Base-by-base conservation (phyloP, 2,329 filamentous ascomycete species). In the Diaporthe ampelina region DNA sequence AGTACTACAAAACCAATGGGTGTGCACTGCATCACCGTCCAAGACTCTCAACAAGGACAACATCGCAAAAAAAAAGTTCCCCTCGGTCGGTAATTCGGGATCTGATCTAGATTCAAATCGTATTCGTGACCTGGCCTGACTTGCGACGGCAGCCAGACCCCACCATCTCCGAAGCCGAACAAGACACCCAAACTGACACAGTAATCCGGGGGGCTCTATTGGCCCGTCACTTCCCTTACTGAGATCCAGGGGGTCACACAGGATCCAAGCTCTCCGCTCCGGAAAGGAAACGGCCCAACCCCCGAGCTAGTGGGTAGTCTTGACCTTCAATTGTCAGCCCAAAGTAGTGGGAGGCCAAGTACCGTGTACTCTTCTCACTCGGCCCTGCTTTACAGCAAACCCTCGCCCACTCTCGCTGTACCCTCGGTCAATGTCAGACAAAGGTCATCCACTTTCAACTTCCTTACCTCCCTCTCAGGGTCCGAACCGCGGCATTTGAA, bases 351-450 rank as follows among this genome's bases (percentile, higher is more conserved):
- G 21, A 9, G 1, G 2, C 5, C 15, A 40, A 21, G 63, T 68
- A 40, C 63, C 32, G 1, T 26, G 1, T 40, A 68, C 63, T 50
- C 8, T 21, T n/a, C 21, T 52, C 8, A 19, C 24, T 40, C 24
- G 13, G 61, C 45, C 29, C 29, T 50, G 15, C 29, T 19, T 29
- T 3, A 32, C 58, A 21, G 26, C 6, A 17, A 43, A 43, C 40
- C 40, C 40, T 43, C 43, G 19, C 43, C 21, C 17, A 11, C 19
- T 17, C 26, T 48, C 10, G 26, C 40, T 50, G 24, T 67, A 67
- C 43, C 63, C 63, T 67, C 63, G 63, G 63, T 67, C 63, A 67
- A 37, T 67, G 61, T 67, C 61, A 67, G 63, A 67, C 45, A 67
- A 37, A 67, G 45, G 63, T 67, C 63, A 67, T 67, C 63, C 63